Conservation (phyloP, 192 early-diverging fungal genomes). For the Coemansia sp. region DNA sequence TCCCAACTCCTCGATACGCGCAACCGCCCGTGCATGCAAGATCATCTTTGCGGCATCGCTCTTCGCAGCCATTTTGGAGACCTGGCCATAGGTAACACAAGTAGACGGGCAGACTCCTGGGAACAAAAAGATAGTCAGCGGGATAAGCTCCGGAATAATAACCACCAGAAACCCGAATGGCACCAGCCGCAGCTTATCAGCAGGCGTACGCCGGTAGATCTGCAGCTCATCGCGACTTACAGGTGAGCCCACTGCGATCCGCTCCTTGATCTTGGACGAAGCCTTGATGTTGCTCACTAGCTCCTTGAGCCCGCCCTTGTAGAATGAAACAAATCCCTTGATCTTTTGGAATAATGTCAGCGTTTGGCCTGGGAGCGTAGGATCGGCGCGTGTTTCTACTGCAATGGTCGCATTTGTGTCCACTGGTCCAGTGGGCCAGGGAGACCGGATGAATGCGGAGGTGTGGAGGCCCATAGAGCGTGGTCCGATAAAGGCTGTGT, state of each 20-base stretch:
- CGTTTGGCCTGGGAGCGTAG: conserved; percentile 43
- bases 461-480: conserved; percentile 5
- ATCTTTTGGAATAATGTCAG: conserved; percentile 37
- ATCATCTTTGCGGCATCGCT: conserved; percentile 20
- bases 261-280: conserved; percentile 16
- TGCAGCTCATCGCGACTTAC: conserved; percentile 40
- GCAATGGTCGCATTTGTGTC: neutral
- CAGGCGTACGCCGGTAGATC: conserved; percentile 27
- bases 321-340: conserved; percentile 45
- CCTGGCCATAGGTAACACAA: conserved; percentile 39
- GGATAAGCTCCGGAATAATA: conserved; percentile 41
- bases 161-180: conserved; percentile 49
- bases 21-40: conserved; percentile 20
- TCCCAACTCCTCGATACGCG: conserved; percentile 25
- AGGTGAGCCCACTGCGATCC: conserved; percentile 11
- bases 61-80: conserved; percentile 32
- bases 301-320: conserved; percentile 44
- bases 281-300: conserved; percentile 30
- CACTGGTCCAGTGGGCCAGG: conserved; percentile 8
- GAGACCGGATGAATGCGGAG: neutral
- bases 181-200: conserved; percentile 38
- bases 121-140: conserved; percentile 32
- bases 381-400: conserved; percentile 23
- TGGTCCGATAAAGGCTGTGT: neutral
- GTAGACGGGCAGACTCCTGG: conserved; percentile 49